Base-by-base conservation (phyloP, 2,329 filamentous ascomycete genomes). In the Colletotrichum sansevieriae region DNA sequence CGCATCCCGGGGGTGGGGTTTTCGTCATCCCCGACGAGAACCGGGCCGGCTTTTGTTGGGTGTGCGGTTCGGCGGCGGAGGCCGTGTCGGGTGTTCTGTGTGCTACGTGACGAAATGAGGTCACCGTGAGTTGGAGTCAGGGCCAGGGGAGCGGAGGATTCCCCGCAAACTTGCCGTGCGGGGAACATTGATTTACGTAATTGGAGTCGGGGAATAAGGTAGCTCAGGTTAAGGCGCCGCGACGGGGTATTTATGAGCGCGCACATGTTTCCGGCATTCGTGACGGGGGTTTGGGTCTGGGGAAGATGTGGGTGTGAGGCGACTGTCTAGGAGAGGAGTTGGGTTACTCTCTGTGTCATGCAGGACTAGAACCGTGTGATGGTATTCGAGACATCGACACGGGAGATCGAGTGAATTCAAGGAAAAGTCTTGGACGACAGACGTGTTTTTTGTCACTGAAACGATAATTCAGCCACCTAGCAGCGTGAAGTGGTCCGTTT, bases 151-250 rank as follows among this genome's bases (percentile, higher is more conserved):
- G 29, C 8, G 13, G 47, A 33, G 12, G 22, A 51, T 29, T 54
- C 54, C 47, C 59, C 59, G 59, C 59, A 54, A 43, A 54, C 13
- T 44, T 15, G 37, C 59, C 13, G 15, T 62, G 59, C 59, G 59
- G 59, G 59, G 59, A 43, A 54, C 20, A 52, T 15, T 20, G 12
- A 47, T 54, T 60, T 62, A 62, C 47, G 59, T 62, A 62, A 62
- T 44, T n/a, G 6, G 43, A 29, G 20, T n/a, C 44, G 47, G 49
- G 47, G 22, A 22, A 52, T 41, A n/a, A n/a, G n/a, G n/a, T n/a
- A 29, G 35, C 43, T 25, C 44, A 13, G 15, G 15, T 51, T 51
- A 29, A 51, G n/a, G 44, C 10, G 18, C 13, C 10, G 18, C 20
- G 57, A 60, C 51, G 57, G 57, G 46, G 57, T 22, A 18, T 35